Base-by-base conservation (phyloP, 495 filamentous ascomycete species). In the Xylaria scruposa region DNA sequence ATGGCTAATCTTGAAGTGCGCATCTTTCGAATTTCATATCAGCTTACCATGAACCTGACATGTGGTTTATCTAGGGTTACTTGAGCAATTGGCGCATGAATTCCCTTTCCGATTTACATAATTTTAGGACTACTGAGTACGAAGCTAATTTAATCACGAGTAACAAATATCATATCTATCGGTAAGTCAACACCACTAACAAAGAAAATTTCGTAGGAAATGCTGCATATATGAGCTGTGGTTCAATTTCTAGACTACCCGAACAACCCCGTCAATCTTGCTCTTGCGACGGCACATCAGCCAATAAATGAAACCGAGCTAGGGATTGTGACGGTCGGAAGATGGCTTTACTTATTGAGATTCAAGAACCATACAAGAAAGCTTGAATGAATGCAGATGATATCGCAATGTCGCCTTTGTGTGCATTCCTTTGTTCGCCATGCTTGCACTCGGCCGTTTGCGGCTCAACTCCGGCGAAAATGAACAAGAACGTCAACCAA, bases 1-100 rank as follows among this genome's bases (percentile, higher is more conserved):
- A 85, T 70, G 83, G 74, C 12, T 67, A 67, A 40, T 53, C 46
- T 33, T 8, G 42, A 67, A 21, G 21, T 21, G 12, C 15, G 47
- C 9, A 67, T 40, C 17, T 24, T 13, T 3, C 33, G 17, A 36
- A 44, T 12, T 24, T 33, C 36, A 67, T 26, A 26, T 19, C 15
- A 5, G 26, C 29, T 26, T 24, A 15, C 42, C 19, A 24, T 26
- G 7, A 29, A 21, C 13, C 29, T 44, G n/a, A 42, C 9, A 40
- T 54, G 29, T 31, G 21, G 40, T 3, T 29, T n/a, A 21, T 36
- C 19, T 49, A 4, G 26, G 17, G 49, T 33, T 49, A 65, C 6
- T 47, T 26, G 26, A 40, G 26, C 42, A 4, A 3, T 26, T 33
- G 42, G 40, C 29, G 15, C 21, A 63, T 26, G 21, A 17, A 26